Conservation (phyloP, 192 early-diverging fungal species). For the Ramicandelaber brevisporus region DNA sequence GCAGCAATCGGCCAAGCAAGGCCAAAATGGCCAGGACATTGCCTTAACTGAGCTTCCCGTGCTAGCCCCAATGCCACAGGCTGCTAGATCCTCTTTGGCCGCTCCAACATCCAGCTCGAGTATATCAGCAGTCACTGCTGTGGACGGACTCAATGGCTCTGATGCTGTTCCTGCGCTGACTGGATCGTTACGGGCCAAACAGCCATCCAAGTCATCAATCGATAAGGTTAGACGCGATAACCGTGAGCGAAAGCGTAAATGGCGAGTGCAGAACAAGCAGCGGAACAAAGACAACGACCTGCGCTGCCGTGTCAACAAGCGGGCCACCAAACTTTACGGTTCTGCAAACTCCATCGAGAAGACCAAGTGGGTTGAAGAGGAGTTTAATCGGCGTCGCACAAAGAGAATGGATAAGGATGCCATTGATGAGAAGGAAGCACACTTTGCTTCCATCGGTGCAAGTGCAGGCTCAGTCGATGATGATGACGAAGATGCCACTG, state of each 20-base stretch:
- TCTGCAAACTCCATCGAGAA: constrained; percentile 16
- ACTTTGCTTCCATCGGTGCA: too few species aligned
- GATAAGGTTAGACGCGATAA: constrained; percentile 21
- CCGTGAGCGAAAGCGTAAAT: constrained; percentile 21
- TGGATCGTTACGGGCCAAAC: not conserved
- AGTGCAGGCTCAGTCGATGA: too few species aligned
- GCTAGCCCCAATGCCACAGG: not conserved
- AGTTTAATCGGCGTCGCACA: constrained; percentile 34
- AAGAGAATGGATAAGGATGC: constrained; percentile 40
- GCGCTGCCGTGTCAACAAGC: constrained; percentile 43
- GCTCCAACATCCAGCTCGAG: too few species aligned
- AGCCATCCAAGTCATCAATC: not conserved
- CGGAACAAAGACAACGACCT: constrained; percentile 50
- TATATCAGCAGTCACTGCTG: too few species aligned
- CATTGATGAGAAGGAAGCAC: too few species aligned
- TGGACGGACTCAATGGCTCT: not conserved
- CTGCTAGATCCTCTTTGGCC: too few species aligned
- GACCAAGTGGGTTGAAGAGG: constrained; percentile 32
- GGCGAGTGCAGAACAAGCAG: constrained; percentile 22
- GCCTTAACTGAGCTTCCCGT: not conserved
- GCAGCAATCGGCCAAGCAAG: not conserved
- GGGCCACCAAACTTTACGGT: constrained; percentile 35
- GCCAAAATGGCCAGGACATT: constrained; percentile 5
- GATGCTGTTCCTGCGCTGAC: not conserved
- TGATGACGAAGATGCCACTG: too few species aligned